Base-by-base conservation (phyloP, 192 early-diverging fungal species). In the Podila horticola region DNA sequence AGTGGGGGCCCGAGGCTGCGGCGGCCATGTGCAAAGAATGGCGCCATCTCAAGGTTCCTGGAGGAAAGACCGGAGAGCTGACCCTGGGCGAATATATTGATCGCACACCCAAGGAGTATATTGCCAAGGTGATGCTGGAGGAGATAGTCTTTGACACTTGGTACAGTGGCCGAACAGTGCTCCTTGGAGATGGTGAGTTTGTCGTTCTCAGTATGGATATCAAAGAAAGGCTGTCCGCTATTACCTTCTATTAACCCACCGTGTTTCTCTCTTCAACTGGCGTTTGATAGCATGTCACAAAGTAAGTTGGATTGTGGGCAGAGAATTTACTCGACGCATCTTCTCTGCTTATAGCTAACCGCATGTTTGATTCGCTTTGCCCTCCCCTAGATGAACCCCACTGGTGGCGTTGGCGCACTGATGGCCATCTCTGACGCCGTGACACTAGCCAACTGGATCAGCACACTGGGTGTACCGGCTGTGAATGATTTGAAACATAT, bases 121-220 rank as follows among this genome's bases (percentile, higher is more conserved):
- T 68, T 58, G 51, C 66, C 19, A 68, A 41, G 36, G 36, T 68
- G 20, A 41, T 52, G 12, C 36, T 68, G 20, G 66, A 59, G 17
- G 66, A 59, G 55, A 68, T 58, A 9, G 57, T 68, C n/a, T 68
- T 68, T 22, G 31, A 51, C 4, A 68, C 66, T 7, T 68, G 66
- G 66, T 29, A 68, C 12, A 28, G 11, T 4, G 66, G 66, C 0
- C 55, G 66, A 0, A 19, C 55, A 26, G 66, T 68, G 9, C 30
- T 68, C 1, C 51, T 68, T 1, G 66, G 66, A 22, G 66, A 68
- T 58, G 66, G 66, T 68, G 51, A 15, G 31, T 13, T 31, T 33
- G 24, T 24, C 13, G 29, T 60, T 60, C 28, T 17, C 4, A 7
- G 3, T 6, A 12, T 15, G 38, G 11, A 41, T 0, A 0, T 12